Conservation (phyloP, 73 alveolate species). For the Effrenium voratum region DNA sequence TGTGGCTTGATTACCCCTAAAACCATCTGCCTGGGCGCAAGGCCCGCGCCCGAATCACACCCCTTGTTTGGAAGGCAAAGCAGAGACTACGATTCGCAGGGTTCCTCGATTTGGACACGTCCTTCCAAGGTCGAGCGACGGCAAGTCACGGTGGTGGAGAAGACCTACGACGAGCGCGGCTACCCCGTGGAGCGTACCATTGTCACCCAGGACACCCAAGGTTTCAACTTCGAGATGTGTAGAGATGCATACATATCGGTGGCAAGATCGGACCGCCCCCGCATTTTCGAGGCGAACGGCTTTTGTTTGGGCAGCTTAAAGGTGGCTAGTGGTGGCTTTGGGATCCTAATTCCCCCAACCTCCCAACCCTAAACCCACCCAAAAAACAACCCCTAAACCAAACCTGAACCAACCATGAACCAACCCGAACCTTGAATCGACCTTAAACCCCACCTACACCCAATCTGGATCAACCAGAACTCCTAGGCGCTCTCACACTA, state of each 20-base stretch:
- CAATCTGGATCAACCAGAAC: too few species aligned
- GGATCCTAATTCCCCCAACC: too few species aligned
- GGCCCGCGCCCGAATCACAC: background rate
- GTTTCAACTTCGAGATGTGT: background rate
- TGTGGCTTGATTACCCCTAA: too few species aligned
- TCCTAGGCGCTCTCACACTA: too few species aligned
- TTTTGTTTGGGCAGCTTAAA: background rate
- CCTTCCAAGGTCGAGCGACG: slow-evolving; percentile 2
- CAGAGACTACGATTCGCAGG: background rate
- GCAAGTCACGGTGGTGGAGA: slow-evolving; percentile 63
- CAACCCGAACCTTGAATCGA: too few species aligned
- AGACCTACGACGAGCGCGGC: slow-evolving; percentile 14
- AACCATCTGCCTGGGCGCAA: background rate
- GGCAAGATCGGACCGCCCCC: slow-evolving; percentile 21
- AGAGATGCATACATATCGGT: background rate
- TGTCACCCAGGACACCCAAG: slow-evolving; percentile 45
- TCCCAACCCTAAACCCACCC: too few species aligned
- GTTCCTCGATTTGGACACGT: background rate
- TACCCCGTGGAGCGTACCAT: slow-evolving; percentile 29
- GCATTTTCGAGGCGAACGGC: background rate
- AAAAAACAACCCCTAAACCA: too few species aligned
- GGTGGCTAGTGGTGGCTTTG: background rate
- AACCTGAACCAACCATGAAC: too few species aligned
- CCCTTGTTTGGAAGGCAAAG: background rate
- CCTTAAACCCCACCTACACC: too few species aligned